These are phyloP conservation scores for Phytophthora tubulina DNA, from an alignment of 352 stramenopile genomes.

Conservation along the genomic window DNA sequence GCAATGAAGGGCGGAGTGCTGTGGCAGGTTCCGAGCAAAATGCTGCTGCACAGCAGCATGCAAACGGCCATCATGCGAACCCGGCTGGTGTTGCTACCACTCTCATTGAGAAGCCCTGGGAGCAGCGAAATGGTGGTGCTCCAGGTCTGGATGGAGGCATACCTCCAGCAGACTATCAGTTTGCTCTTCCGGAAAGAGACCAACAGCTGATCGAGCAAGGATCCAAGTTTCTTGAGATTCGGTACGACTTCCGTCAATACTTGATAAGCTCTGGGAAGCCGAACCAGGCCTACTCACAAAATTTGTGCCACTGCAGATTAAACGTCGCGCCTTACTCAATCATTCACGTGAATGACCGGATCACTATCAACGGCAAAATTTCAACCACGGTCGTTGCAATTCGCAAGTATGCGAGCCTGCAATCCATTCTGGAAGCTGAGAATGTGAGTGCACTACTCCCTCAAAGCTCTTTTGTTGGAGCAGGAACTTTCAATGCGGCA, in stretches of 20 bases:
- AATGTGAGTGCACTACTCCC: constrained; percentile 58
- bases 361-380: constrained; percentile 67
- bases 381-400: constrained; percentile 54
- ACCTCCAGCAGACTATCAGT: constrained; percentile 65
- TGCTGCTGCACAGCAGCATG: constrained; percentile 6
- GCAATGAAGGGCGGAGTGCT: neutral
- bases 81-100: neutral
- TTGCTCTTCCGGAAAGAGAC: constrained; percentile 54
- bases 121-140: constrained; percentile 17
- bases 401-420: constrained; percentile 70
- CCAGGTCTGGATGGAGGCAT: constrained; percentile 22
- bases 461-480: constrained; percentile 32
- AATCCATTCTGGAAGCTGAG: constrained; percentile 66
- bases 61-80: constrained; percentile 2
- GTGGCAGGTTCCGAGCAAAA: constrained; percentile 1
- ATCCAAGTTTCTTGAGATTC: constrained; percentile 71
- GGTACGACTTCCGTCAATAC: constrained; percentile 39
- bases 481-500: constrained; percentile 29
- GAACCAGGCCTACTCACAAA: neutral
- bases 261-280: neutral
- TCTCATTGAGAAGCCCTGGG: constrained; percentile 41
- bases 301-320: constrained; percentile 38
- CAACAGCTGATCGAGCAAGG: constrained; percentile 58
- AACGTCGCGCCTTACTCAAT: constrained; percentile 77
- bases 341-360: constrained; percentile 72